phyloP scores from a whole-genome alignment of 768 basidiomycete genomes.

The Hemileccinum impolitum region DNA sequence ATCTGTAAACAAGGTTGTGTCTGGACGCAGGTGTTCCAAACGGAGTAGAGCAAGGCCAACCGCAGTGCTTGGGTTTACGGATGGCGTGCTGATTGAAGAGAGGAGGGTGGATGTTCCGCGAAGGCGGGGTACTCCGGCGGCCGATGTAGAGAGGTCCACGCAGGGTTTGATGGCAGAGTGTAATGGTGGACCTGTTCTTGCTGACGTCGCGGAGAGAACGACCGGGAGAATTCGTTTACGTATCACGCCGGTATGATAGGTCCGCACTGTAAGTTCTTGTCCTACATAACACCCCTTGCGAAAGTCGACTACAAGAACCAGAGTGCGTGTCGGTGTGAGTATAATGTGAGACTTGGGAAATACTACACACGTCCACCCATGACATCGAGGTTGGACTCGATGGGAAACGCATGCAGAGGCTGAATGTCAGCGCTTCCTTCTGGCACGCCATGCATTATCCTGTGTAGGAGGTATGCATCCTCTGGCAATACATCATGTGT shows the following conservation, averaged over 20 bases:
- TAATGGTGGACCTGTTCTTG: slow-evolving; percentile 12
- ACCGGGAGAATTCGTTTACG: slow-evolving; percentile 90
- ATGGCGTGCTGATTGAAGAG: slow-evolving; percentile 41
- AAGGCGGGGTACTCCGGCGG: slow-evolving; percentile 46
- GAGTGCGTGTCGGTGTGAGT: not conserved
- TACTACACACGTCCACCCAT: slow-evolving; percentile 83
- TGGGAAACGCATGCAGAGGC: slow-evolving; percentile 79
- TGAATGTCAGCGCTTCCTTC: slow-evolving; percentile 79
- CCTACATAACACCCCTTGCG: slow-evolving; percentile 98
- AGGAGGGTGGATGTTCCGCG: slow-evolving; percentile 77
- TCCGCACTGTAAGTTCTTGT: slow-evolving; percentile 94
- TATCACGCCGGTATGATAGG: slow-evolving; percentile 90
- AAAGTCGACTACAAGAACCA: slow-evolving; percentile 71
- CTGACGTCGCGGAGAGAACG: slow-evolving; percentile 38
- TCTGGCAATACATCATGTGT: slow-evolving; percentile 51
- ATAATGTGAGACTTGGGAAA: not conserved
- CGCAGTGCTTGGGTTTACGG: slow-evolving; percentile 28
- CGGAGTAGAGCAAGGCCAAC: slow-evolving; percentile 79
- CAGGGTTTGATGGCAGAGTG: slow-evolving; percentile 28
- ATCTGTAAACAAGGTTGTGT: slow-evolving; percentile 19
- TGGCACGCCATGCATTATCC: slow-evolving; percentile 80
- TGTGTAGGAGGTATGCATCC: slow-evolving; percentile 71
- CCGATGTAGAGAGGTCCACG: slow-evolving; percentile 19
- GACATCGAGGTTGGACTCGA: slow-evolving; percentile 91
- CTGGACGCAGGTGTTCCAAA: slow-evolving; percentile 57